Evolutionary conservation across 2,329 filamentous ascomycete species (phyloP).

Genomic region (Stagonosporopsis vannaccii): DNA sequence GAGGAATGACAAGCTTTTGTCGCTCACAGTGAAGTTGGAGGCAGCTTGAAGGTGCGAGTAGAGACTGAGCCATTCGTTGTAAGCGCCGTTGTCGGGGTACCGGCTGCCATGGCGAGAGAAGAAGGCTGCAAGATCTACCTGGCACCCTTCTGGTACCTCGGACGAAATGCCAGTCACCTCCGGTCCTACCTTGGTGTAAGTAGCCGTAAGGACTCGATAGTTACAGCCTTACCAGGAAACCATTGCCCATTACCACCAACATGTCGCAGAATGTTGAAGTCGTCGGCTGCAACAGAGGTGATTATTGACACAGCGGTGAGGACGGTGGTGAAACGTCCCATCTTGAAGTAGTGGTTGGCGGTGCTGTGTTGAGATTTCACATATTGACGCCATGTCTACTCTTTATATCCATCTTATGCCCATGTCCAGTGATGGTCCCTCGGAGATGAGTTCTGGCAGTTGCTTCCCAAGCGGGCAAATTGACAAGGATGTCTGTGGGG

Average conservation of each 20-base stretch:
- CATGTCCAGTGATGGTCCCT: slow-evolving; percentile 10
- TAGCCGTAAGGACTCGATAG: not conserved
- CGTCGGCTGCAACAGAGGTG: slow-evolving; percentile 23
- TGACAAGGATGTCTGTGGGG: slow-evolving; percentile 19
- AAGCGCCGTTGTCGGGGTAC: slow-evolving; percentile 68
- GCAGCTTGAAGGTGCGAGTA: slow-evolving; percentile 59
- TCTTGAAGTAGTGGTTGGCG: slow-evolving; percentile 1
- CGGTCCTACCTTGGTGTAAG: slow-evolving; percentile 52
- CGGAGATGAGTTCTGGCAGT: slow-evolving; percentile 36
- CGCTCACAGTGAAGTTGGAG: slow-evolving; percentile 60
- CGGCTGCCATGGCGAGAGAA: slow-evolving; percentile 68
- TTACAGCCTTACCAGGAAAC: slow-evolving; percentile 35
- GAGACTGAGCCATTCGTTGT: slow-evolving; percentile 60
- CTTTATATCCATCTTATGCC: slow-evolving; percentile 4
- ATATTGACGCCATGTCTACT: not conserved
- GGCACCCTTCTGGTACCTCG: slow-evolving; percentile 63
- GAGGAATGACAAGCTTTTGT: slow-evolving; percentile 63
- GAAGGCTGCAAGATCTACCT: slow-evolving; percentile 67
- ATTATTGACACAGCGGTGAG: slow-evolving; percentile 25
- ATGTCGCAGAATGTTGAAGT: slow-evolving; percentile 45
- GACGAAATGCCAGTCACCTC: slow-evolving; percentile 64
- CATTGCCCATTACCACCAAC: slow-evolving; percentile 52
- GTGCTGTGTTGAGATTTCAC: not conserved
- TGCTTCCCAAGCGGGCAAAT: slow-evolving; percentile 30
- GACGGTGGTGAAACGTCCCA: slow-evolving; percentile 29